Evolutionary conservation across 306 rosid genomes (phyloP).

Genomic region (Lablab purpureus): DNA sequence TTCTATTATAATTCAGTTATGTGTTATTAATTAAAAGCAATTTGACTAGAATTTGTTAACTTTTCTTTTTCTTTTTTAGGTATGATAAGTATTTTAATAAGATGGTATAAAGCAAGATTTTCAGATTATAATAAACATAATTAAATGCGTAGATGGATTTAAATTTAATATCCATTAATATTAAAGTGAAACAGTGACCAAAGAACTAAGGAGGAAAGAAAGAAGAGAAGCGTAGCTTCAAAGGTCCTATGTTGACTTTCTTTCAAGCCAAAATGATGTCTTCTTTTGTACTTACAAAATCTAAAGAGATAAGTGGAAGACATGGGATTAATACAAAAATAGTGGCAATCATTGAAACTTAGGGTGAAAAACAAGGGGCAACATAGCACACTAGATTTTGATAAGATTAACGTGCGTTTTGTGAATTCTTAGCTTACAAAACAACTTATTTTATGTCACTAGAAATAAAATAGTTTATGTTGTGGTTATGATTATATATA

Average conservation of each 20-base stretch:
- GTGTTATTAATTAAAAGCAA: not conserved
- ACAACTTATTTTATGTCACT: not conserved
- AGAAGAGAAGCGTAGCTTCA: conserved; percentile 18
- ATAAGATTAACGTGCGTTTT: not conserved
- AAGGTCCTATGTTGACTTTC: conserved; percentile 39
- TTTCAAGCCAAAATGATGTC: not conserved
- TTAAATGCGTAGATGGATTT: not conserved
- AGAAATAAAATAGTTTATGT: not conserved
- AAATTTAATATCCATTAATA: not conserved
- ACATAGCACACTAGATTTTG: not conserved
- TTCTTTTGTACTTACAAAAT: not conserved
- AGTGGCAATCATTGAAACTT: conserved; percentile 23
- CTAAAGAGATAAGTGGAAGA: conserved; percentile 18
- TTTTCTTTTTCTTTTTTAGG: not conserved
- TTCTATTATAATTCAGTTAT: not conserved
- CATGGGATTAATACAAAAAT: not conserved
- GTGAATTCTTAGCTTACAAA: not conserved
- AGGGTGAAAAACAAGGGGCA: conserved; percentile 5
- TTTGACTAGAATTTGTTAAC: not conserved
- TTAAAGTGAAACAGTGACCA: not conserved
- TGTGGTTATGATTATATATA: not conserved
- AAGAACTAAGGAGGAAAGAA: not conserved
- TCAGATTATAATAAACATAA: not conserved
- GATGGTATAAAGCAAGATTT: not conserved
- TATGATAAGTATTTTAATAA: not conserved